Evolutionary conservation across 2,329 filamentous ascomycete species (phyloP).

Genomic region (Gremmenia infestans): DNA sequence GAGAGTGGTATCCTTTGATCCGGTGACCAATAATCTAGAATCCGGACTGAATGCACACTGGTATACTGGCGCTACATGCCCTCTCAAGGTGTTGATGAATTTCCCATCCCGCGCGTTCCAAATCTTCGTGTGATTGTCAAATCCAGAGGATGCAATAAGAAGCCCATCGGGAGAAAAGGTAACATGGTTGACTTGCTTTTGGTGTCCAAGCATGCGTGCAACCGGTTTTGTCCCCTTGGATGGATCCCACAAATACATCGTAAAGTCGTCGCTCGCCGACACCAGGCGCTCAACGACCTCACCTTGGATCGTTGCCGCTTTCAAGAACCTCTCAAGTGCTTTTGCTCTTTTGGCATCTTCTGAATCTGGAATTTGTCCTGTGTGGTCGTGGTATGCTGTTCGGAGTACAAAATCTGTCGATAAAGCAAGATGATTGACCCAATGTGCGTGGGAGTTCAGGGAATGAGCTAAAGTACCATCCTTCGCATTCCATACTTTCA

Average conservation of each 20-base stretch:
- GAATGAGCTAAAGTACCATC: slow-evolving; percentile 78
- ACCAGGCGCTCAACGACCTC: slow-evolving; percentile 79
- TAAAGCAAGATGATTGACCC: slow-evolving; percentile 91
- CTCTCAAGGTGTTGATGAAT: slow-evolving; percentile 82
- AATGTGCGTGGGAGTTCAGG: slow-evolving; percentile 79
- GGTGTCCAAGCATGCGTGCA: slow-evolving; percentile 84
- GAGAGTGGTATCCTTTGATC: slow-evolving; percentile 77
- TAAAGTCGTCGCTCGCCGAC: slow-evolving; percentile 91
- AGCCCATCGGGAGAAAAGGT: slow-evolving; percentile 87
- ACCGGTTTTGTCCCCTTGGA: slow-evolving; percentile 74
- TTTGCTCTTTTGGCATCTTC: slow-evolving; percentile 68
- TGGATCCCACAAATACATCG: slow-evolving; percentile 94
- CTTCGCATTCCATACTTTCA: slow-evolving; percentile 82
- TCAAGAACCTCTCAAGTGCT: slow-evolving; percentile 78
- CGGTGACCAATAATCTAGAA: slow-evolving; percentile 80
- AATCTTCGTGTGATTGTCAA: slow-evolving; percentile 92
- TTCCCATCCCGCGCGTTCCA: slow-evolving; percentile 74
- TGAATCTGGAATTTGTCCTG: slow-evolving; percentile 60
- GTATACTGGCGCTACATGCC: slow-evolving; percentile 88
- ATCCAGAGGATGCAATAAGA: slow-evolving; percentile 81
- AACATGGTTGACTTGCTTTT: slow-evolving; percentile 95
- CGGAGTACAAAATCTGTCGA: slow-evolving; percentile 88
- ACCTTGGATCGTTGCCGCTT: slow-evolving; percentile 72
- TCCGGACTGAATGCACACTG: slow-evolving; percentile 91
- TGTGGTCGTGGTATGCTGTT: slow-evolving; percentile 83